Base-by-base conservation (phyloP, 140 eudicot genomes). In the Erigeron philadelphicus region DNA sequence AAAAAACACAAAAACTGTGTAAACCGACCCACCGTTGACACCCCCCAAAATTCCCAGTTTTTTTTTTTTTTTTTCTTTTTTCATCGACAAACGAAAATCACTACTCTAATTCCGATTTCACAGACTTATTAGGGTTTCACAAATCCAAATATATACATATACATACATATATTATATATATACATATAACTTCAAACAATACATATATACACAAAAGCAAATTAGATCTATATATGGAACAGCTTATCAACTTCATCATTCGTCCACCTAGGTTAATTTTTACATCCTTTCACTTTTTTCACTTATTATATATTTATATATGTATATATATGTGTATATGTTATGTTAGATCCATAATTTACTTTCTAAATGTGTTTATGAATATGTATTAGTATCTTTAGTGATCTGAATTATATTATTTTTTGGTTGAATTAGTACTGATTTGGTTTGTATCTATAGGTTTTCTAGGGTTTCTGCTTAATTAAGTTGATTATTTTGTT, bases 191-290 rank as follows among this genome's bases (percentile, higher is more conserved):
- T 76, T 25, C 17, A 53, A 73, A 16, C 53, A 63, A 41, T 44
- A 63, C 21, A 66, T 15, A 66, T 15, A 72, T 65, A 72, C 73
- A 53, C 15, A 53, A 56, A 41, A n/a, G 4, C 16, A 54, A 72
- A 61, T 17, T 78, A 83, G 84, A 86, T 86, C 89, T 75, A 46
- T 65, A 16, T 44, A 90, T 90, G 97, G 97, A 90, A 78, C 97
- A 87, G 85, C 95, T 90, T 45, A 75, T 90, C 61, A 87, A 84
- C 95, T 90, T 90, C 88, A 87, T 90, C 63, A 90, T 90, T 71
- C 81, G 97, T 19, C 97, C 97, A 13, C 97, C 97, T 68, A 90
- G 93, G 95, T 87, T 8, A 67, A 25, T 4, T 16, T 8, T 25
- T 42, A 25, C 31, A n/a, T 69, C 42, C 47, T 38, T 9, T 66